phyloP scores from a whole-genome alignment of 495 filamentous ascomycete species.

The Friedmanniomyces endolithicus region DNA sequence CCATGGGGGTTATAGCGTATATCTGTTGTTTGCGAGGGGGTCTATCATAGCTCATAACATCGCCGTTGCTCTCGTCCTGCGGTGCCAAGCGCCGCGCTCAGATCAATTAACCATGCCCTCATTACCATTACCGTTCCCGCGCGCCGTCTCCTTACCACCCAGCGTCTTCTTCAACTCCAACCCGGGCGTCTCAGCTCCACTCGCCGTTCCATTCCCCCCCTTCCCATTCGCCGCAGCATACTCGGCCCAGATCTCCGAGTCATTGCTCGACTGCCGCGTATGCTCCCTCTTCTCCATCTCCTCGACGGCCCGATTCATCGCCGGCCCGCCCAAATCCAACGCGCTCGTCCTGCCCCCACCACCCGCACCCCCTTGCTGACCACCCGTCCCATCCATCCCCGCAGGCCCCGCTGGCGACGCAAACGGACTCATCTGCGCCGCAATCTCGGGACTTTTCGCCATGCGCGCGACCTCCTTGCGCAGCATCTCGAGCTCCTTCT shows the following conservation, averaged over 20 bases:
- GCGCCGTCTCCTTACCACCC: not conserved
- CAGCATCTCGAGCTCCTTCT: constrained; percentile 87
- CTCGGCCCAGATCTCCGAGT: too few species aligned
- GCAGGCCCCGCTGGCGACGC: not conserved
- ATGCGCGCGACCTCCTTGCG: constrained; percentile 61
- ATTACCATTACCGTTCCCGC: too few species aligned
- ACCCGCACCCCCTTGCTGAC: not conserved
- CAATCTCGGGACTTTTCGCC: constrained; percentile 16
- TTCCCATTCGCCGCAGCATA: not conserved
- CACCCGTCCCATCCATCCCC: constrained; percentile 3
- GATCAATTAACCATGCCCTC: too few species aligned
- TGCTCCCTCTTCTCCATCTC: not conserved
- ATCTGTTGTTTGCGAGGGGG: too few species aligned
- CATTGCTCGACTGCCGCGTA: not conserved
- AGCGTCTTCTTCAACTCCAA: not conserved
- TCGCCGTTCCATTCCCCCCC: not conserved
- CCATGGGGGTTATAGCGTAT: too few species aligned
- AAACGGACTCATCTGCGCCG: constrained; percentile 5
- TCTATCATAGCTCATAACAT: too few species aligned
- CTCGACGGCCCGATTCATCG: too few species aligned
- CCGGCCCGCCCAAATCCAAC: constrained; percentile 12
- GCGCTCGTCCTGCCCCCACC: constrained; percentile 9
- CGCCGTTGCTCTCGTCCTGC: too few species aligned
- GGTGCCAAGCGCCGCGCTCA: too few species aligned
- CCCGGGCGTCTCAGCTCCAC: not conserved